Evolutionary conservation across 306 rosid species (phyloP), one percentile per base, ranked within the genome.

Genomic region (Vigna nakashimae): DNA sequence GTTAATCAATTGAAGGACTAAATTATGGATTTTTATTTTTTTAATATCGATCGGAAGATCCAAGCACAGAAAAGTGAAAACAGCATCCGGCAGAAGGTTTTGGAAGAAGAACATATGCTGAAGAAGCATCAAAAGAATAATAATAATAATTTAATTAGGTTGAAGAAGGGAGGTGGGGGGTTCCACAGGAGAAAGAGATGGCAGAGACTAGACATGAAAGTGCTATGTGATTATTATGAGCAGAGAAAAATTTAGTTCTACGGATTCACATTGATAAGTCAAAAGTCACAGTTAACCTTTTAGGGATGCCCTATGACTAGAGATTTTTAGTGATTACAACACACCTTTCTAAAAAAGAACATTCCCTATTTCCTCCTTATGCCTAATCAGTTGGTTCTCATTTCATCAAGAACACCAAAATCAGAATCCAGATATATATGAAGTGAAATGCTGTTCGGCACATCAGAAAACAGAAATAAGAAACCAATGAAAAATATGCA

Each of bases 101-200:
- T 72, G 66, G 79, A 71, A 80, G 74, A 7, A 87, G 94, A 78
- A 88, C 82, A 81, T 69, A 69, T 85, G 83, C 86, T 85, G 55
- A 63, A 30, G 80, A 80, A 28, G 9, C 65, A 72, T 65, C 40
- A 50, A 6, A 60, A 13, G 6, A 59, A 59, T 10, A 59, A 48
- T 13, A 13, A 28, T 28, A 22, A 58, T 13, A 45, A 11, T 43
- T 10, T 28, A 59, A 60, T 60, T 28, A 30, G 0, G 7, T 30
- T 30, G 43, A 60, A 59, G 17, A 26, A 4, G 40, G 42, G 20
- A 9, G 2, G 66, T 5, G 18, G 66, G 66, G 66, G 50, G 74
- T 73, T 65, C 84, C 75, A 46, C 71, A 57, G 11, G 38, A 69
- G 62, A 76, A n/a, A 45, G 34, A 62, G 73, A 84, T 52, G 57